Evolutionary conservation across 352 stramenopile species (phyloP).

Genomic region (Globisporangium apiculatum): DNA sequence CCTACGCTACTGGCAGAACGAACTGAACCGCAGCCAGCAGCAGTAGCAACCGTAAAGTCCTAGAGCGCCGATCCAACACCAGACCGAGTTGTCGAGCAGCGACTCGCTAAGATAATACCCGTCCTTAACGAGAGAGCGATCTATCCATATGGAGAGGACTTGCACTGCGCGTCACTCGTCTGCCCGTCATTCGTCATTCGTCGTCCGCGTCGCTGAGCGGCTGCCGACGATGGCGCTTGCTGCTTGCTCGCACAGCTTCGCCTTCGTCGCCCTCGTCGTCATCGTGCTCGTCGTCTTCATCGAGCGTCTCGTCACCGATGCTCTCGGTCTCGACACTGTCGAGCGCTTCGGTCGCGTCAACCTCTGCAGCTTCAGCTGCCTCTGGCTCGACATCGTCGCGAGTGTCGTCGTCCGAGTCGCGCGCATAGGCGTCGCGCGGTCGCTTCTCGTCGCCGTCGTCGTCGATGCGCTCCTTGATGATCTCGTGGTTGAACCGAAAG

Average conservation of each 20-base stretch:
- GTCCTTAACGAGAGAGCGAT: background rate
- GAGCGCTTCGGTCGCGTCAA: constrained; percentile 6
- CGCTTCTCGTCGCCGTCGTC: constrained; percentile 16
- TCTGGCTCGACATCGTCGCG: constrained; percentile 8
- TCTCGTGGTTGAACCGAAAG: constrained; percentile 44
- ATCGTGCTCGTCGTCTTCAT: constrained; percentile 4
- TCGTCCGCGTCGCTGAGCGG: background rate
- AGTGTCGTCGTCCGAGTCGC: constrained; percentile 13
- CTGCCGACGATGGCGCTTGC: constrained; percentile 5
- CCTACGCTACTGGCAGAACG: constrained; percentile 54
- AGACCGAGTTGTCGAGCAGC: background rate
- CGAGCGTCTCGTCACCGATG: constrained; percentile 9
- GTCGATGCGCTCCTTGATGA: constrained; percentile 19
- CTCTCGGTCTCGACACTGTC: constrained; percentile 14
- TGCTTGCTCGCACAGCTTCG: background rate
- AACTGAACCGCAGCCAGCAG: constrained; percentile 35
- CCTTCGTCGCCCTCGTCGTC: background rate
- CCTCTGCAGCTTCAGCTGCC: constrained; percentile 6
- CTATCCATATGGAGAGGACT: background rate
- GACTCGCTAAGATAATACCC: too few relatives aligned
- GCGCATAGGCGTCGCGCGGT: constrained; percentile 2
- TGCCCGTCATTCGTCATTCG: constrained; percentile 2
- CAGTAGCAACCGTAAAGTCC: background rate
- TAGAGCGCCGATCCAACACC: background rate
- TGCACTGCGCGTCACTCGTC: constrained; percentile 1